A percentile compares a stretch with the other conserved stretches of the same genome.
These are phyloP conservation scores for Clonostachys sp. DNA, from an alignment of 2,329 filamentous ascomycete genomes.

Conservation along the genomic window DNA sequence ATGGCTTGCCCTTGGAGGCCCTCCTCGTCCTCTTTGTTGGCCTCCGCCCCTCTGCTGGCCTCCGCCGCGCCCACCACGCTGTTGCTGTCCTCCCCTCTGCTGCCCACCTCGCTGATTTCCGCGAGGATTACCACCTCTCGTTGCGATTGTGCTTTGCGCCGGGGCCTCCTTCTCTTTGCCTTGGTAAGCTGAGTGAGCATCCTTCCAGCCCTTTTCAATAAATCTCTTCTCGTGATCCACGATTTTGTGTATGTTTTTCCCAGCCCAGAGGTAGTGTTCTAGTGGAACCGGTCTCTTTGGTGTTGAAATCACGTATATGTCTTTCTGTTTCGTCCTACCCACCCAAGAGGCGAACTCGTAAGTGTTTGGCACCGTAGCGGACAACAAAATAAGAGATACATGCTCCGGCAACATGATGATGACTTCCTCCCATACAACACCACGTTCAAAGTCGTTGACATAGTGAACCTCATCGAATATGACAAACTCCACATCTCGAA, in stretches of 20 bases:
- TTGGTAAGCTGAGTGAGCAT: conserved; percentile 77
- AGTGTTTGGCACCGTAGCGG: conserved; percentile 95
- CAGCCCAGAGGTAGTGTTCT: conserved; percentile 95
- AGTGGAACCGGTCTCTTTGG: conserved; percentile 91
- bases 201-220: conserved; percentile 89
- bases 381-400: conserved; percentile 90
- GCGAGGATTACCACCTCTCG: conserved; percentile 29
- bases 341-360: conserved; percentile 99
- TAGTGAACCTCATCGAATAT: conserved; percentile 99
- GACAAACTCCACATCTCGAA: conserved; percentile 96
- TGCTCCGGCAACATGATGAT: conserved; percentile 99
- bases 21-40: conserved; percentile 47
- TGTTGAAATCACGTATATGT: conserved; percentile 98
- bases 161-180: conserved; percentile 72
- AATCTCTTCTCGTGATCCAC: conserved; percentile 92
- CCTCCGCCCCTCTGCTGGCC: conserved; percentile 46
- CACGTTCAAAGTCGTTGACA: conserved; percentile 91
- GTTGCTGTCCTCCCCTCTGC: conserved; percentile 39
- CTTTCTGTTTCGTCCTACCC: conserved; percentile 94
- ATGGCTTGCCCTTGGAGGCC: conserved; percentile 54
- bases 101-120: conserved; percentile 35
- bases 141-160: conserved; percentile 23
- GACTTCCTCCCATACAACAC: conserved; percentile 98
- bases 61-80: conserved; percentile 36
- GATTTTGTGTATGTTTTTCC: conserved; percentile 89